Base-by-base conservation (phyloP, 2,329 filamentous ascomycete species). In the Penicillium sp. region DNA sequence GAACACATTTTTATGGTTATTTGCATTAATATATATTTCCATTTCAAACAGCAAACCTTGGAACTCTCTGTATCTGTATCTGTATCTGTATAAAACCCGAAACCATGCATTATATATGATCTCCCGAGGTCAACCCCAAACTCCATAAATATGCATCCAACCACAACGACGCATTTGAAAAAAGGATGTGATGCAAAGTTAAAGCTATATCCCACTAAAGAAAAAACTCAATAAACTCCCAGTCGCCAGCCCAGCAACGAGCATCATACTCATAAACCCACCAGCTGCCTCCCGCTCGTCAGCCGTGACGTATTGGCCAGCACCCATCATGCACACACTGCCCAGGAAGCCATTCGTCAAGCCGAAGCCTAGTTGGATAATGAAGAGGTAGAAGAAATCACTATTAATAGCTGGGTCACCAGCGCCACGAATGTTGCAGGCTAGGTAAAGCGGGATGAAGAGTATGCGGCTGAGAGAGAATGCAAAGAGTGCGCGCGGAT, bases 151-250 rank as follows among this genome's bases (percentile, higher is more conserved):
- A 33, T 33, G 35, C 35, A 38, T 38, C 11, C 14, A n/a, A 16
- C n/a, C n/a, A n/a, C n/a, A n/a, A 20, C 18, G 28, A 55, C 46
- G 14, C 30, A 26, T n/a, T n/a, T n/a, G 20, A 35, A 42, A 40
- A 38, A 1, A 30, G 24, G 12, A 8, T 20, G 16, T 55, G n/a
- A n/a, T n/a, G n/a, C n/a, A n/a, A n/a, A n/a, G n/a, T n/a, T n/a
- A n/a, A n/a, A n/a, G n/a, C n/a, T 51, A 63, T 60, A 52, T 62
- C 38, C 63, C 77, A 5, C 50, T 58, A 0, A 86, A 82, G 60
- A 84, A 84, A 73, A 97, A 99, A 71, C 92, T 97, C 69, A 95
- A 72, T 65, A 97, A 73, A 74, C 93, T 97, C n/a, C 94, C 94
- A 23, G 81, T 80, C 1, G 91, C 84, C 73, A 97, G 74, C 0